Percentiles rank a stretch among this genome's conserved stretches.
These are phyloP conservation scores for Annulohypoxylon stygium DNA, from an alignment of 495 filamentous ascomycete species.

Conservation along the genomic window DNA sequence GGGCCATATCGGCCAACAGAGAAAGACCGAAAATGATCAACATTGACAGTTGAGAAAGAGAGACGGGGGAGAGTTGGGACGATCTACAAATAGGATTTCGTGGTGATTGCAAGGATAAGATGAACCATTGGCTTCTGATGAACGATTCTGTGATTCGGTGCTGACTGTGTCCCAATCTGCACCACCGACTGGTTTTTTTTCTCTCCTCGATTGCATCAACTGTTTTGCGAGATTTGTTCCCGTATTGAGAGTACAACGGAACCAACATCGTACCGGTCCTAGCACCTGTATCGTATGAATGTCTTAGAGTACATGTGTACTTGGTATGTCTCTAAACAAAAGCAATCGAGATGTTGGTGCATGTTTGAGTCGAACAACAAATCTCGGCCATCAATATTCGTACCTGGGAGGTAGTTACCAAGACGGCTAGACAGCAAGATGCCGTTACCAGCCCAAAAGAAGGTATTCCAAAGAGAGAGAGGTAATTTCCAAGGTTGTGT, in stretches of 20 bases:
- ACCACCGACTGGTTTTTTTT: slow-evolving; percentile 12
- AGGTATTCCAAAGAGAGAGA: not conserved
- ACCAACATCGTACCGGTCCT: not conserved
- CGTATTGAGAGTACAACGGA: slow-evolving; percentile 12
- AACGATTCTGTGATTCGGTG: slow-evolving; percentile 27
- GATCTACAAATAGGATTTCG: slow-evolving; percentile 18
- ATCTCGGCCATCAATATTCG: not conserved
- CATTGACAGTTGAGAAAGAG: slow-evolving; percentile 4
- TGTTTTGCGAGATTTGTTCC: slow-evolving; percentile 24
- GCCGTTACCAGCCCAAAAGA: slow-evolving; percentile 19
- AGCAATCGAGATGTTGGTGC: not conserved
- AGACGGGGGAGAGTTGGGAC: slow-evolving; percentile 24
- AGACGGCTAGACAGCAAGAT: not conserved
- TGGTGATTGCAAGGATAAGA: slow-evolving; percentile 30
- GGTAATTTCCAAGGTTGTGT: not conserved
- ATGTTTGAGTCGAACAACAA: not conserved
- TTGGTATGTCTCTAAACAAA: not conserved
- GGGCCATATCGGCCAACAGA: slow-evolving; percentile 37
- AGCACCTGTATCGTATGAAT: not conserved
- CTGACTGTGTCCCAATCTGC: slow-evolving; percentile 26
- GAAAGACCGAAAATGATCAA: slow-evolving; percentile 45
- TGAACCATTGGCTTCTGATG: slow-evolving; percentile 24
- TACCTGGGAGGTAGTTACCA: not conserved
- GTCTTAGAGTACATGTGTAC: not conserved
- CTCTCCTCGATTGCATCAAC: slow-evolving; percentile 21